Evolutionary conservation across 345 rosid species (phyloP).

Genomic region (Gossypium bickii): DNA sequence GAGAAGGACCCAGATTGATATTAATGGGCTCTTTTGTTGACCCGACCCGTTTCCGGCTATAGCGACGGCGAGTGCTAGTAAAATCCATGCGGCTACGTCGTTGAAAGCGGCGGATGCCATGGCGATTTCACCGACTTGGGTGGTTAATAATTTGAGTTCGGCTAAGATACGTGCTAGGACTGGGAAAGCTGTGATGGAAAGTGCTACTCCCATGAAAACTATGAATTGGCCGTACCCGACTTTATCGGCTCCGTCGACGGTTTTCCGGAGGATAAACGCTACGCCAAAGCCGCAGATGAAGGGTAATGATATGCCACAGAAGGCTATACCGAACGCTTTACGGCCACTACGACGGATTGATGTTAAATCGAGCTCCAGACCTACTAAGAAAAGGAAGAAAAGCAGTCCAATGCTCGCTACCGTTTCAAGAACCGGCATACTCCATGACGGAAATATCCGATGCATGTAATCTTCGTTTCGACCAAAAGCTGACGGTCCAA

Average conservation of each 20-base stretch:
- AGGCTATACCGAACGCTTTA: constrained; percentile 67
- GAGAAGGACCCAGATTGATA: constrained; percentile 70
- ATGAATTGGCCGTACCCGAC: constrained; percentile 62
- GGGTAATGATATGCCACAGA: constrained; percentile 68
- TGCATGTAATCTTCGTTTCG: constrained; percentile 45
- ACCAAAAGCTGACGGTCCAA: constrained; percentile 81
- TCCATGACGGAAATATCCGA: constrained; percentile 63
- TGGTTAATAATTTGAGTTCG: constrained; percentile 73
- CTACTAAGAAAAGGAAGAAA: constrained; percentile 87
- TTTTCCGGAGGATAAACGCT: constrained; percentile 48
- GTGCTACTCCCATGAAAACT: constrained; percentile 88
- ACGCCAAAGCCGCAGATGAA: constrained; percentile 64
- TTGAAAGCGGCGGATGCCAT: constrained; percentile 95
- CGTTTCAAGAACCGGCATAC: constrained; percentile 64
- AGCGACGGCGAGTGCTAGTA: constrained; percentile 78
- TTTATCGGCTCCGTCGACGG: constrained; percentile 37
- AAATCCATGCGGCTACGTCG: constrained; percentile 83
- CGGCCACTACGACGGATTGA: constrained; percentile 63
- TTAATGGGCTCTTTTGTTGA: constrained; percentile 49
- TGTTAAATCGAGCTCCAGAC: constrained; percentile 71
- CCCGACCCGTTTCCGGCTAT: constrained; percentile 52
- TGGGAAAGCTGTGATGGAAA: constrained; percentile 93
- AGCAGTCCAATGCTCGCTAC: constrained; percentile 80
- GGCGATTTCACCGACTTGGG: constrained; percentile 65
- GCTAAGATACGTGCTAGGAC: constrained; percentile 90